Evolutionary conservation across 1,139 yeast genomes (phyloP), one percentile per base, ranked within the genome.

Genomic region (Nakaseomyces bracarensis): DNA sequence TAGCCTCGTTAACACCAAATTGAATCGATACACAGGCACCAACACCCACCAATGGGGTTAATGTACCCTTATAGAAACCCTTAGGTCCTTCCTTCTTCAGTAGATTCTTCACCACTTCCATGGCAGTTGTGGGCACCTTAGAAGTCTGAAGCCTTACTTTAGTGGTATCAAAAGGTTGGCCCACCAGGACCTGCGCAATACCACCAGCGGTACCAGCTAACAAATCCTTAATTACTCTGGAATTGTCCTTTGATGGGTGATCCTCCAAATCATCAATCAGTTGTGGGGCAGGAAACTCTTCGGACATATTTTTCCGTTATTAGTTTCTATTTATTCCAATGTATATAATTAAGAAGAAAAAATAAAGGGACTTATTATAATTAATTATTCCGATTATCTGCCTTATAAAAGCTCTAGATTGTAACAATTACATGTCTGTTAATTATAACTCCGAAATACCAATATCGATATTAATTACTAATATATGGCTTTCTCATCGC

Each of bases 121-220:
- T 56, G 0, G 96, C 82, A 11, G 67, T 66, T 53, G 84, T 84
- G 19, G 79, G 76, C 38, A 77, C 79, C 1, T 86, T 78, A 1
- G 94, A 86, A 7, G 91, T 80, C 58, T 89, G 96, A 39, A 89
- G 70, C 49, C 97, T 74, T 29, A 89, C 96, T 63, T 87, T 89
- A 38, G 93, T 85, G 9, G 95, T 85, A 61, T 89, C 97, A 56
- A 89, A 89, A 10, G 97, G 97, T 64, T 89, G 96, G 25, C 96
- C 96, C n/a, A 82, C 85, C 38, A 89, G 68, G 11, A 89, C 96
- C 65, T 89, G 97, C 13, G 96, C 87, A 37, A 89, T 77, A 46
- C 97, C 97, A 47, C 96, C 96, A 58, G 84, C 72, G 26, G 96
- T 87, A 9, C 96, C 97, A 4, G 94, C 94, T 48, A 83, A 68